Evolutionary conservation across 495 filamentous ascomycete genomes (phyloP).

Genomic region (Friedmanniomyces simplex): DNA sequence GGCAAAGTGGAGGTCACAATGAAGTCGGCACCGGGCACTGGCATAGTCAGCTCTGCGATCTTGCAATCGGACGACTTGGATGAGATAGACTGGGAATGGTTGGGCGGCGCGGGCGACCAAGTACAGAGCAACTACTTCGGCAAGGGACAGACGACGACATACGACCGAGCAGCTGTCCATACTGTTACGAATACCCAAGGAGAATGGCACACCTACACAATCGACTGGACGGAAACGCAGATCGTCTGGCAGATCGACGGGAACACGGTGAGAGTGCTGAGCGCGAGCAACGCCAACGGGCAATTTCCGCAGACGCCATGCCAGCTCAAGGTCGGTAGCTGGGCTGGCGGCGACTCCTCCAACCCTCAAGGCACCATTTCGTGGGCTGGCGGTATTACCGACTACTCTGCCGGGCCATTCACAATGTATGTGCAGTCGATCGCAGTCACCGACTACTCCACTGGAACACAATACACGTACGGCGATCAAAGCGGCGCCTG

Average conservation of each 20-base stretch:
- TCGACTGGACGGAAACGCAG: constrained; percentile 70
- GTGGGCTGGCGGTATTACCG: constrained; percentile 77
- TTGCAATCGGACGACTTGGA: constrained; percentile 84
- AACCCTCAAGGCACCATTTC: constrained; percentile 69
- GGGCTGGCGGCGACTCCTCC: constrained; percentile 71
- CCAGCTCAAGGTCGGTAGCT: constrained; percentile 74
- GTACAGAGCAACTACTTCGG: constrained; percentile 92
- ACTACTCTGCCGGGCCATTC: constrained; percentile 72
- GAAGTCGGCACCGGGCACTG: constrained; percentile 51
- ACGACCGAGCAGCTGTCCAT: constrained; percentile 60
- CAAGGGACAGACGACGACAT: constrained; percentile 67
- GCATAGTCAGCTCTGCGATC: constrained; percentile 77
- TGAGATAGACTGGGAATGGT: constrained; percentile 89
- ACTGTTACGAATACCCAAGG: constrained; percentile 47
- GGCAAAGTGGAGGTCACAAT: constrained; percentile 49
- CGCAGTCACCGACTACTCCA: constrained; percentile 79
- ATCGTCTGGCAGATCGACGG: constrained; percentile 78
- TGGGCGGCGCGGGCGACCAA: constrained; percentile 50
- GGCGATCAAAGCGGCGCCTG: constrained; percentile 64
- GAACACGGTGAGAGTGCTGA: constrained; percentile 55
- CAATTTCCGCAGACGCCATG: constrained; percentile 90
- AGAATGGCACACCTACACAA: constrained; percentile 76
- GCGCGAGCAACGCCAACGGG: constrained; percentile 46
- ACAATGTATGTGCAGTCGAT: constrained; percentile 73
- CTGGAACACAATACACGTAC: constrained; percentile 72